Conservation (phyloP, 1,284 basidiomycete species). For the Ganoderma resinaceum region DNA sequence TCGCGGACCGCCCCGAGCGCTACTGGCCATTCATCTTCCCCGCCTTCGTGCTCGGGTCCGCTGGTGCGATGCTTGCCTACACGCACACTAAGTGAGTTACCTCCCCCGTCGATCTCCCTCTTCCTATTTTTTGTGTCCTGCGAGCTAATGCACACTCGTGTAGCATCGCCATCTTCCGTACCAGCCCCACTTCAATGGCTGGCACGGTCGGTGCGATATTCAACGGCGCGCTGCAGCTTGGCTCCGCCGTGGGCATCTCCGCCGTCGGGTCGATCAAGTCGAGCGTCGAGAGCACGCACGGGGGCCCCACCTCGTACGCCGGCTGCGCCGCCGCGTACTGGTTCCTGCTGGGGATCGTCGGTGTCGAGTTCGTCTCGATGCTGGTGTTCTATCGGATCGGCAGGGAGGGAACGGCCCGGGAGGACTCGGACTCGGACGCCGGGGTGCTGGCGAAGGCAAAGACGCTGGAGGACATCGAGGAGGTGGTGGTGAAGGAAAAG, state of each 20-base stretch:
- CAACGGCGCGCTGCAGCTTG: constrained; percentile 59
- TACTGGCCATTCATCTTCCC: constrained; percentile 59
- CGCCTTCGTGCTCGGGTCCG: constrained; percentile 53
- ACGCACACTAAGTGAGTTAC: constrained; percentile 45
- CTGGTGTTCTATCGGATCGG: constrained; percentile 46
- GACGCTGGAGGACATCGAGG: constrained; percentile 19
- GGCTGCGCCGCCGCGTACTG: constrained; percentile 56
- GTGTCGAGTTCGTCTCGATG: constrained; percentile 43
- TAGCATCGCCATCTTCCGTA: constrained; percentile 60
- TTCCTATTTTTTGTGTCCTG: neutral
- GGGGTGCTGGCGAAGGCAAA: constrained; percentile 18
- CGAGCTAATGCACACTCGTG: neutral
- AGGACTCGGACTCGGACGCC: constrained; percentile 16
- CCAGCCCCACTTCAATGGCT: constrained; percentile 52
- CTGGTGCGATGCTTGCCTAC: constrained; percentile 44
- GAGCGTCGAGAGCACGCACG: constrained; percentile 45
- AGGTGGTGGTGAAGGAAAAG: constrained; percentile 16
- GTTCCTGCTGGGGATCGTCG: constrained; percentile 54
- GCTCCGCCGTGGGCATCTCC: constrained; percentile 56
- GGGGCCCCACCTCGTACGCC: constrained; percentile 42
- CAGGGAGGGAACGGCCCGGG: constrained; percentile 29
- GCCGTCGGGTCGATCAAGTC: constrained; percentile 55
- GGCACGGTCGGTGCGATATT: constrained; percentile 65
- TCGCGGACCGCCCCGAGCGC: constrained; percentile 46
- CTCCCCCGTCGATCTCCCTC: constrained; percentile 15